A percentile compares a stretch with the other conserved stretches of the same genome.
phyloP scores from a whole-genome alignment of 352 stramenopile genomes.

The Pythium scleroteichum region DNA sequence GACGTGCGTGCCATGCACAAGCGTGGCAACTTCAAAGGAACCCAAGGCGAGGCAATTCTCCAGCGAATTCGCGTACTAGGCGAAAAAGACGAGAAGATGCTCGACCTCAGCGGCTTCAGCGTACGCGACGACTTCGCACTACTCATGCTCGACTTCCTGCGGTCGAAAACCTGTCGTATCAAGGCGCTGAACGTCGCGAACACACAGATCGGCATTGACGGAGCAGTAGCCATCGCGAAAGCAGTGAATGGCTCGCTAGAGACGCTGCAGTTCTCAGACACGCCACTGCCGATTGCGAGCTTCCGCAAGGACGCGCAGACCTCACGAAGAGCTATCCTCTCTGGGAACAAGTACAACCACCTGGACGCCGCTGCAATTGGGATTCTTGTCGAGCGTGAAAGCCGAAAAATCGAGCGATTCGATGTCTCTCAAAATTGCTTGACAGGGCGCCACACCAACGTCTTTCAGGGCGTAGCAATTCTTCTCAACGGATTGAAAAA shows the following conservation, averaged over 20 bases:
- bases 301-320: conserved; percentile 35
- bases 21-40: conserved; percentile 68
- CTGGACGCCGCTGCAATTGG: conserved; percentile 61
- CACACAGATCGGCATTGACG: conserved; percentile 56
- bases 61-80: conserved; percentile 52
- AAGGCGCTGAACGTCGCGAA: conserved; percentile 42
- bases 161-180: conserved; percentile 52
- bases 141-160: conserved; percentile 54
- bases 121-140: conserved; percentile 65
- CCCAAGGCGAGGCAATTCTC: conserved; percentile 53
- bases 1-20: conserved; percentile 62
- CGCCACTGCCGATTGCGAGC: conserved; percentile 34
- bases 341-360: conserved; percentile 44
- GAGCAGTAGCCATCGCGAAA: conserved; percentile 38
- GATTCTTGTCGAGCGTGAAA: conserved; percentile 46
- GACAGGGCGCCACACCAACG: conserved; percentile 43
- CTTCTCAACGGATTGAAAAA: conserved; percentile 48
- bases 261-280: conserved; percentile 50
- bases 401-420: conserved; percentile 46
- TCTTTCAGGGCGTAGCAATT: conserved; percentile 58
- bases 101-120: conserved; percentile 57
- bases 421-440: conserved; percentile 58
- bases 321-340: conserved; percentile 32
- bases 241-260: conserved; percentile 45
- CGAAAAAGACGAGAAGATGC: conserved; percentile 31